phyloP scores from a whole-genome alignment of 2,329 filamentous ascomycete species.

The Alternaria postmessia region DNA sequence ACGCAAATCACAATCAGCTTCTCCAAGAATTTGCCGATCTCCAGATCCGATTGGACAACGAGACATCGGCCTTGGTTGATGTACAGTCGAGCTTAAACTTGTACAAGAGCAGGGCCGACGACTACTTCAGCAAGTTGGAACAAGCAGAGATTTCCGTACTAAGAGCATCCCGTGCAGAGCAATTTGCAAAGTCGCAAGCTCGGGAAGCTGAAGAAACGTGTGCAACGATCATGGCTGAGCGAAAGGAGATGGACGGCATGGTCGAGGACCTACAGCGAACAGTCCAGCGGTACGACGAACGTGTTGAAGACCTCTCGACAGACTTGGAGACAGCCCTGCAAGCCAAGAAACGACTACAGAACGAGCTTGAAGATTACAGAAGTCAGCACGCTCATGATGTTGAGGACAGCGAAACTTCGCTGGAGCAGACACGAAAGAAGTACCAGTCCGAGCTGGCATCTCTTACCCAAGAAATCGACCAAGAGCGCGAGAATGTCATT shows the following conservation, averaged over 20 bases:
- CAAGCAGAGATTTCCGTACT: constrained; percentile 95
- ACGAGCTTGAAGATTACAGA: constrained; percentile 96
- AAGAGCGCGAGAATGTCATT: constrained; percentile 89
- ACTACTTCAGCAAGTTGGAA: constrained; percentile 97
- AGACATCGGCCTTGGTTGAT: constrained; percentile 84
- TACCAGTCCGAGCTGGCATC: constrained; percentile 93
- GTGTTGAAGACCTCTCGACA: constrained; percentile 87
- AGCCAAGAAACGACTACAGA: constrained; percentile 91
- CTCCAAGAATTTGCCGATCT: constrained; percentile 92
- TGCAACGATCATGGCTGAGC: constrained; percentile 87
- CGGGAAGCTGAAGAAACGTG: constrained; percentile 91
- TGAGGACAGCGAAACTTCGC: constrained; percentile 92
- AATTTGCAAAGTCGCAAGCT: constrained; percentile 90
- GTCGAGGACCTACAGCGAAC: constrained; percentile 91
- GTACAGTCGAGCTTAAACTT: constrained; percentile 82
- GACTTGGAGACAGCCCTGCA: constrained; percentile 86
- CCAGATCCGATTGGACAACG: constrained; percentile 90
- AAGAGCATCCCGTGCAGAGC: constrained; percentile 89
- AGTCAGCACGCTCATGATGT: constrained; percentile 95
- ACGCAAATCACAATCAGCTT: constrained; percentile 84
- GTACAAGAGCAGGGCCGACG: constrained; percentile 91
- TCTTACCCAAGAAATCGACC: constrained; percentile 88
- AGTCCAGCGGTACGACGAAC: constrained; percentile 88
- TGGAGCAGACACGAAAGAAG: constrained; percentile 97
- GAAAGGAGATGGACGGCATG: constrained; percentile 84